Percentiles rank a stretch among this genome's conserved stretches.
Conservation (phyloP, 805 yeast genomes). For the Candida railenensis region DNA sequence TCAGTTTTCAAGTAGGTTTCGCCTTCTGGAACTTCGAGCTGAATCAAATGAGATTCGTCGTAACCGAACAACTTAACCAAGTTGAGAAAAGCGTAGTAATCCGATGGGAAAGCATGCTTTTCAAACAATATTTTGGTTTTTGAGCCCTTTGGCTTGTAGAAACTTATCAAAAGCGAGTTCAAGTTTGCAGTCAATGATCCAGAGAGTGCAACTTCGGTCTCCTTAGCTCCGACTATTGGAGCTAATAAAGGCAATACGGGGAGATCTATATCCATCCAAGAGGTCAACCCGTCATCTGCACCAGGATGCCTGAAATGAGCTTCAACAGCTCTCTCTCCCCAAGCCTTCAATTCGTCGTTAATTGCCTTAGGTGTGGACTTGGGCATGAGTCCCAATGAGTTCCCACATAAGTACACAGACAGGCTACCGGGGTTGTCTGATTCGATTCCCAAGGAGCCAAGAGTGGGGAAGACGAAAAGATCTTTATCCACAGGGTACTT, state of each 20-base stretch:
- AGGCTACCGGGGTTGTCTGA: constrained; percentile 7
- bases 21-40: constrained; percentile 58
- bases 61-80: constrained; percentile 63
- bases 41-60: constrained; percentile 57
- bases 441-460: constrained; percentile 54
- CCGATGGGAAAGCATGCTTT: constrained; percentile 88
- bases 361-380: constrained; percentile 55
- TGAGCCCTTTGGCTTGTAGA: constrained; percentile 63
- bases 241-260: constrained; percentile 71
- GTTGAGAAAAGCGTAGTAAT: constrained; percentile 79
- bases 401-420: constrained; percentile 78
- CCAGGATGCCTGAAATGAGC: constrained; percentile 76
- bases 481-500: constrained; percentile 38
- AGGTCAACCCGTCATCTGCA: constrained; percentile 44
- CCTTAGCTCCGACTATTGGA: constrained; percentile 71
- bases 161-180: constrained; percentile 69
- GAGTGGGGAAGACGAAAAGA: constrained; percentile 67
- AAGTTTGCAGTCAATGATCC: constrained; percentile 82
- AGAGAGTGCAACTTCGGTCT: constrained; percentile 83
- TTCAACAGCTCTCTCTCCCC: constrained; percentile 81
- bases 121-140: constrained; percentile 78
- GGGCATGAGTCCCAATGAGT: constrained; percentile 93
- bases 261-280: constrained; percentile 85
- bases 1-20: constrained; percentile 59
- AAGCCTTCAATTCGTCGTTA: constrained; percentile 69